These are phyloP conservation scores for Cladophialophora carrionii DNA, from an alignment of 2,329 filamentous ascomycete species.

Conservation along the genomic window DNA sequence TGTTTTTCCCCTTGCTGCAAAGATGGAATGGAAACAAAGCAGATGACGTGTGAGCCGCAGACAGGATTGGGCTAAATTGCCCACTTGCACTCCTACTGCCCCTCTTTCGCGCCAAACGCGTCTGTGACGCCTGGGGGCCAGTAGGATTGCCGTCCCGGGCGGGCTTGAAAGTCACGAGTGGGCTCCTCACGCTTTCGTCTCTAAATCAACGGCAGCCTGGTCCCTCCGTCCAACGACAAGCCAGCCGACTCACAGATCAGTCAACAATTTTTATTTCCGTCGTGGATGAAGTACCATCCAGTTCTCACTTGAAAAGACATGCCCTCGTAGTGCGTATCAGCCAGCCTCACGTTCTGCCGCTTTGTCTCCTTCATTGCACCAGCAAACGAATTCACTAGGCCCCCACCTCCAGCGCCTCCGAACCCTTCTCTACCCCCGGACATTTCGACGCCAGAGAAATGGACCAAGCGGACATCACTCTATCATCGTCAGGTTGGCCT, in stretches of 20 bases:
- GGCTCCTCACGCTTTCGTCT: conserved; percentile 2
- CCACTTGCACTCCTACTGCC: background rate
- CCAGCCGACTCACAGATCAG: conserved; percentile 4
- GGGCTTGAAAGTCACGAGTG: background rate
- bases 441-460: conserved; percentile 22
- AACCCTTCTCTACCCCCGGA: conserved; percentile 6
- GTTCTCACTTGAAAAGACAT: background rate
- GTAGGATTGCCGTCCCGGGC: background rate
- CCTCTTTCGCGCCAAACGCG: conserved; percentile 24
- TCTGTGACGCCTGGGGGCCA: conserved; percentile 1
- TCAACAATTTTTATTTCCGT: conserved; percentile 10
- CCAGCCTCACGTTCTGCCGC: conserved; percentile 1
- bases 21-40: background rate
- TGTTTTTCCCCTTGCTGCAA: background rate
- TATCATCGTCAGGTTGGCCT: conserved; percentile 13
- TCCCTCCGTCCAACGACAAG: conserved; percentile 7
- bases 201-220: conserved; percentile 16
- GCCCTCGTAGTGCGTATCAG: background rate
- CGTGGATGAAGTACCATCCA: background rate
- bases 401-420: conserved; percentile 19
- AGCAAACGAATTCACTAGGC: conserved; percentile 10
- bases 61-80: background rate
- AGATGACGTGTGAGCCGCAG: conserved; percentile 14
- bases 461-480: conserved; percentile 21
- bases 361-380: background rate